phyloP scores from a whole-genome alignment of 2,329 filamentous ascomycete genomes.

The Colletotrichum eremochloae region DNA sequence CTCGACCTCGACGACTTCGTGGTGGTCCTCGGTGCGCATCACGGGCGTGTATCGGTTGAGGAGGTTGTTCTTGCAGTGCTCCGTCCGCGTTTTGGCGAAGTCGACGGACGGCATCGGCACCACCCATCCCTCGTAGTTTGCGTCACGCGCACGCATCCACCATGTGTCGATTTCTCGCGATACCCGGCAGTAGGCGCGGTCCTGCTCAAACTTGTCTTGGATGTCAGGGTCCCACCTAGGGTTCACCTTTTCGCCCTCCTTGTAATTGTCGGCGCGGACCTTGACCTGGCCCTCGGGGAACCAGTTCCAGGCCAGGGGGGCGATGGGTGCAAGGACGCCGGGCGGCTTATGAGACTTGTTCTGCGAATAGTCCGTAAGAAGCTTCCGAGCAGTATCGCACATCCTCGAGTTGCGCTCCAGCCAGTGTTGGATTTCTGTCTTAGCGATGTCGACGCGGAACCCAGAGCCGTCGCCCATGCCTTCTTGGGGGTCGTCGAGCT shows the following conservation, averaged over 20 bases:
- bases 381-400: constrained; percentile 66
- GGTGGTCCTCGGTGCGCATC: constrained; percentile 54
- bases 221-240: constrained; percentile 66
- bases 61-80: constrained; percentile 71
- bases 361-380: constrained; percentile 68
- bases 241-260: constrained; percentile 57
- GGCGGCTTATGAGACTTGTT: constrained; percentile 63
- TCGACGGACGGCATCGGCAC: constrained; percentile 72
- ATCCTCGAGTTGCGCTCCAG: constrained; percentile 71
- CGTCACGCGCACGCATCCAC: constrained; percentile 73
- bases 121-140: constrained; percentile 71
- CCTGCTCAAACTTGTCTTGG: constrained; percentile 70
- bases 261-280: constrained; percentile 52
- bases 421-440: constrained; percentile 73
- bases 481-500: constrained; percentile 64
- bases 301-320: constrained; percentile 70
- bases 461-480: constrained; percentile 64
- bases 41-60: constrained; percentile 66
- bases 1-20: constrained; percentile 62
- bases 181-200: constrained; percentile 70
- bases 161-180: constrained; percentile 75
- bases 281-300: constrained; percentile 56
- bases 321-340: constrained; percentile 63
- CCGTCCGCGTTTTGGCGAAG: constrained; percentile 68
- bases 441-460: constrained; percentile 69